Conservation (phyloP, 2,329 filamentous ascomycete species). For the Aspergillus terreus region DNA sequence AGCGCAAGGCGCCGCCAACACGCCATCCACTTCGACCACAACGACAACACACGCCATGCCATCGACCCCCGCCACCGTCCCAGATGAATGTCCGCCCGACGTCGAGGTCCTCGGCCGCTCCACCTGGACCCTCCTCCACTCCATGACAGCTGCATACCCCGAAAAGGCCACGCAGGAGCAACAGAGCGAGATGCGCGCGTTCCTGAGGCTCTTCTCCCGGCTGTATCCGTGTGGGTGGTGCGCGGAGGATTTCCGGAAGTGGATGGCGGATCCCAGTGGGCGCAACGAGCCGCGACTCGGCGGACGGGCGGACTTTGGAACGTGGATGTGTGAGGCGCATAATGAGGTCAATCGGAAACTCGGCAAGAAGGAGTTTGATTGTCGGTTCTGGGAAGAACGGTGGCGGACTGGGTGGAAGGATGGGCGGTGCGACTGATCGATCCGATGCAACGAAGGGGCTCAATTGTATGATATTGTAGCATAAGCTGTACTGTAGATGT, state of each 20-base stretch:
- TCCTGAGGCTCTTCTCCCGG: slow-evolving; percentile 76
- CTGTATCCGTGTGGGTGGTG: slow-evolving; percentile 96
- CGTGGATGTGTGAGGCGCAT: slow-evolving; percentile 51
- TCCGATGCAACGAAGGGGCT: background rate
- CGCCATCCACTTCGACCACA: slow-evolving; percentile 16
- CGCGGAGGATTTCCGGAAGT: slow-evolving; percentile 82
- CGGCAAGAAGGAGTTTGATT: slow-evolving; percentile 89
- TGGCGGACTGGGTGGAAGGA: slow-evolving; percentile 85
- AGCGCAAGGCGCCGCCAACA: slow-evolving; percentile 29
- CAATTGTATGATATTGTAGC: slow-evolving; percentile 1
- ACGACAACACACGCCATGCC: slow-evolving; percentile 30
- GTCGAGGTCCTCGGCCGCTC: slow-evolving; percentile 81
- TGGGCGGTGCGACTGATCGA: slow-evolving; percentile 57
- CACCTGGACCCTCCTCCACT: slow-evolving; percentile 91
- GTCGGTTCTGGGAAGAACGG: slow-evolving; percentile 82
- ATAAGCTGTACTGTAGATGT: slow-evolving; percentile 3
- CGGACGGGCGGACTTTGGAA: slow-evolving; percentile 46
- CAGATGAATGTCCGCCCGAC: slow-evolving; percentile 77
- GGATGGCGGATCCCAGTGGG: slow-evolving; percentile 60
- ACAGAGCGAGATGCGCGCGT: slow-evolving; percentile 71
- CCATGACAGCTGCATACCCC: slow-evolving; percentile 85
- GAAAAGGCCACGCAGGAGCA: slow-evolving; percentile 61
- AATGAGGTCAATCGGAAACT: slow-evolving; percentile 63
- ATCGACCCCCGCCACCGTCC: background rate
- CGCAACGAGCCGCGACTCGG: slow-evolving; percentile 61